These are phyloP conservation scores for Groenewaldozyma auringiensis DNA, from an alignment of 1,139 yeast genomes.

Conservation along the genomic window DNA sequence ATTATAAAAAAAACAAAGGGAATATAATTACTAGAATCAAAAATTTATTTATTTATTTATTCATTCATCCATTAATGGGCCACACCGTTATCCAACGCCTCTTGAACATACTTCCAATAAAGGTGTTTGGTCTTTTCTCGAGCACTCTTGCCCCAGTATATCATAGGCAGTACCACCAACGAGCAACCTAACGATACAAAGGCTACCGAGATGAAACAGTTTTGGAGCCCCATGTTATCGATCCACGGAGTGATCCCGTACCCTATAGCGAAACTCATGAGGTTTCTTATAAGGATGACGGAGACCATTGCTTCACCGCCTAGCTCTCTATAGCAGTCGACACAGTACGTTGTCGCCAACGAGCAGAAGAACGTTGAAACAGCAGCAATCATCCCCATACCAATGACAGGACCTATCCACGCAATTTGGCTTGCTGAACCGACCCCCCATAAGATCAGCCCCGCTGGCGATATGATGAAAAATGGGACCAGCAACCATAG, in stretches of 20 bases:
- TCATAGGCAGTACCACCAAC: constrained; percentile 37
- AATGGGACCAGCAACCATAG: constrained; percentile 58
- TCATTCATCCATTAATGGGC: not conserved
- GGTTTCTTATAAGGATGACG: constrained; percentile 24
- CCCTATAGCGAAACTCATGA: constrained; percentile 40
- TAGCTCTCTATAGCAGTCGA: constrained; percentile 46
- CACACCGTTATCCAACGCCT: constrained; percentile 1
- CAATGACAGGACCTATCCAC: constrained; percentile 47
- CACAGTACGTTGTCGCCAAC: constrained; percentile 45
- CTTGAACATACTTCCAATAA: constrained; percentile 9
- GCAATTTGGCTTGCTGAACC: constrained; percentile 55
- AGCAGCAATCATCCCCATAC: constrained; percentile 38
- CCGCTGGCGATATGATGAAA: constrained; percentile 58
- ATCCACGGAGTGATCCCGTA: constrained; percentile 46
- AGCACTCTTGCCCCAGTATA: constrained; percentile 23
- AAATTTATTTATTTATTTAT: not conserved
- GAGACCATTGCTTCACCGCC: constrained; percentile 47
- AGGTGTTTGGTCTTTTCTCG: constrained; percentile 13
- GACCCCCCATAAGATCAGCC: constrained; percentile 68
- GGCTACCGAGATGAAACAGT: constrained; percentile 40
- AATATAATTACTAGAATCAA: not conserved
- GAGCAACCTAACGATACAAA: constrained; percentile 38
- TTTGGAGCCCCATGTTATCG: constrained; percentile 36
- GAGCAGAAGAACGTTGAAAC: constrained; percentile 39
- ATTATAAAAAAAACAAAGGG: not conserved